These are phyloP conservation scores for Cordyceps pruinosa DNA, from an alignment of 2,329 filamentous ascomycete species.

Conservation along the genomic window DNA sequence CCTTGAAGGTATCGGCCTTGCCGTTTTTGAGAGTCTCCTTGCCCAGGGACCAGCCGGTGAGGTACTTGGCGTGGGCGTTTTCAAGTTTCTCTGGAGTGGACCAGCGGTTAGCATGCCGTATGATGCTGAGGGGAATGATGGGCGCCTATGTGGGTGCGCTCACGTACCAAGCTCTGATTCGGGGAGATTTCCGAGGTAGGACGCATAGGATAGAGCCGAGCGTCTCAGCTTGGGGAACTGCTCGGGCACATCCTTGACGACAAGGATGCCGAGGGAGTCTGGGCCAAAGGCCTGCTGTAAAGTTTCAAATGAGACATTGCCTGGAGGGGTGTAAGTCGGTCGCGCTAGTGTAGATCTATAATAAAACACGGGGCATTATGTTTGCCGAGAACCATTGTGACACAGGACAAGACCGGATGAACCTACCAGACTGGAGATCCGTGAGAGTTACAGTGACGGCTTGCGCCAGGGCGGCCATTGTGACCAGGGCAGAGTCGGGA, in stretches of 20 bases:
- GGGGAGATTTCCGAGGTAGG: conserved; percentile 78
- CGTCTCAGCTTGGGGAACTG: conserved; percentile 66
- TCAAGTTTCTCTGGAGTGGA: conserved; percentile 43
- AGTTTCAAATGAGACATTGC: conserved; percentile 58
- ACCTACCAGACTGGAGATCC: conserved; percentile 51
- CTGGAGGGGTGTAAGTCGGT: conserved; percentile 21
- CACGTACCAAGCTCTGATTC: conserved; percentile 57
- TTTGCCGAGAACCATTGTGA: background rate
- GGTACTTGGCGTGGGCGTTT: conserved; percentile 54
- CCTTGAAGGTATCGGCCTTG: conserved; percentile 72
- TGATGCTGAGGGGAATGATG: background rate
- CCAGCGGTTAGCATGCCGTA: background rate
- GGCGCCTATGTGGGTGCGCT: no score
- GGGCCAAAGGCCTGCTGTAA: conserved; percentile 82
- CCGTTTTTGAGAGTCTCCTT: conserved; percentile 76
- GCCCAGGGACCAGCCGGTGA: conserved; percentile 72
- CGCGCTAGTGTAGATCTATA: no score
- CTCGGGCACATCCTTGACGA: conserved; percentile 78
- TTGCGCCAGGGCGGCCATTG: conserved; percentile 44
- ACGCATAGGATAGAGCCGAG: conserved; percentile 75
- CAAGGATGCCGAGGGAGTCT: conserved; percentile 80
- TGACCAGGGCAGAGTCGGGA: background rate
- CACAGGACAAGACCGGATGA: background rate
- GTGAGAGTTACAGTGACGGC: conserved; percentile 56
- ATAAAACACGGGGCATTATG: background rate